Base-by-base conservation (phyloP, 176 grass and related monocot species). In the Themeda triandra region DNA sequence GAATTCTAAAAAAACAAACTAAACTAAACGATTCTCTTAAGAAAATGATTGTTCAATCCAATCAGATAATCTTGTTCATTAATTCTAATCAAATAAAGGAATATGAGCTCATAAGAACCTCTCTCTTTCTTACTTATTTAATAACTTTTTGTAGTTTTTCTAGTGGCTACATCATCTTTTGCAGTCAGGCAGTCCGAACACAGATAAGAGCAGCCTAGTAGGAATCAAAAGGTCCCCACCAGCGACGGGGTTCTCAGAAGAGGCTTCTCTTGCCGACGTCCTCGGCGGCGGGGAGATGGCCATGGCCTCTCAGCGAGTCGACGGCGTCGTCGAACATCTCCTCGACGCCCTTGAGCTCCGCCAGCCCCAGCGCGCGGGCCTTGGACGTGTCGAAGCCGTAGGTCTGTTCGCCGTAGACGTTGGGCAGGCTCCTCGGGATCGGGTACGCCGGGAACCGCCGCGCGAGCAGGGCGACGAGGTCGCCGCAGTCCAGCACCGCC, bases 271-370 rank as follows among this genome's bases (percentile, higher is more conserved):
- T 23, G 39, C 37, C 23, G 54, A 0, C 59, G 59, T 27, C 59
- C 10, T 63, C 1, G 60, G 27, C 35, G 4, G 21, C 51, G 21
- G 66, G 67, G 65, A 92, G 95, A 82, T 91, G 28, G 53, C 92
- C 90, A n/a, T 95, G 90, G 44, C 76, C 59, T 48, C 66, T 71
- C 48, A 93, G 65, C 35, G 92, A 98, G 42, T 72, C 49, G 41
- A 95, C 76, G 53, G 86, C 72, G 48, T 93, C 95, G 7, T 93
- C 87, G 82, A 95, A 91, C 90, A 95, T 98, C 87, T 95, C 87
- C 84, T 93, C 87, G 28, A 91, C 88, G 8, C 87, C 87, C 83
- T 79, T 93, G 89, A 91, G 88, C 33, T 86, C 49, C 64, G 73
- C 36, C 37, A 95, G 56, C 6, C 95, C 95, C 80, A 98, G 66